Base-by-base conservation (phyloP, 768 basidiomycete species). In the Boletus subparvulus region DNA sequence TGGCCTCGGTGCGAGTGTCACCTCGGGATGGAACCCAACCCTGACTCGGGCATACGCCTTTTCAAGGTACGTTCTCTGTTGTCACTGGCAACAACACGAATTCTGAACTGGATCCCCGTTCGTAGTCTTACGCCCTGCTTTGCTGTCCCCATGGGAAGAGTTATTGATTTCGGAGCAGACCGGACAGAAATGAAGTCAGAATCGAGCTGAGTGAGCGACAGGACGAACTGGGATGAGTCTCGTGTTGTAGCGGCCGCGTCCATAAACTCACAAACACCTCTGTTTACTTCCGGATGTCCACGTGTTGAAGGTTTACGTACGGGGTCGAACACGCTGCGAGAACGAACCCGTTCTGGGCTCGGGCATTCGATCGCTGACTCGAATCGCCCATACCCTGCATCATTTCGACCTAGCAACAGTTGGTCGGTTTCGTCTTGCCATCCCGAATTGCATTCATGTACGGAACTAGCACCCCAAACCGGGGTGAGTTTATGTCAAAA, bases 301-400 rank as follows among this genome's bases (percentile, higher is more conserved):
- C 69, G 67, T 71, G 65, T 59, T 45, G 50, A 51, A 56, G 44
- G 33, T 26, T 69, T 70, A 70, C 68, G 68, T 70, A 55, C 52
- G 32, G 28, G 32, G 47, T 41, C 57, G 55, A 42, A 47, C 68
- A 69, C 61, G 68, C 51, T 64, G 68, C 59, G 37, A 56, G 57
- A 49, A 54, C 44, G 52, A 39, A 43, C 67, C 55, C 45, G 48
- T 66, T 66, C 62, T 69, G 61, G 66, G 49, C 57, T 56, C 66
- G 61, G 66, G 32, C 55, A 64, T 57, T 56, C 65, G 62, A 69
- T 68, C 66, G 57, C 50, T 61, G 60, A 66, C 69, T 59, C 58
- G 45, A 64, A 70, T 61, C 62, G 59, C 47, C 52, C 48, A 51
- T 54, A 21, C 50, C 41, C 44, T 36, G 50, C 57, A 63, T 59